Evolutionary conservation across 805 yeast genomes (phyloP).

Genomic region (Lipomyces japonicus): DNA sequence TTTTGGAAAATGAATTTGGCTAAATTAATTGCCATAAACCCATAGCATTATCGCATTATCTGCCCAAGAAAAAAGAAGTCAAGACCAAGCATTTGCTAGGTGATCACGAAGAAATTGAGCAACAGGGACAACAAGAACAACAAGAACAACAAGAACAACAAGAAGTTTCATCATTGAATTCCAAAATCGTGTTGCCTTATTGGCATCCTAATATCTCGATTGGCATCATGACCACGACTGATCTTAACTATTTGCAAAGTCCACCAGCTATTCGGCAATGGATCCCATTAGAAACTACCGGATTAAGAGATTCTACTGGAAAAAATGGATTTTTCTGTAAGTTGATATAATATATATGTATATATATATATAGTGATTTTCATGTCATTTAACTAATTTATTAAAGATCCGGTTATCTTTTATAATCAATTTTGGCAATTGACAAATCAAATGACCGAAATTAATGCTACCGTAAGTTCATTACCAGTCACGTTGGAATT

Average conservation of each 20-base stretch:
- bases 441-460: conserved; percentile 37
- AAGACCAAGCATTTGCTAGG: conserved; percentile 37
- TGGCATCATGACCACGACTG: conserved; percentile 31
- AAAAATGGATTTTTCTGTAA: conserved; percentile 36
- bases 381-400: background rate
- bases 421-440: conserved; percentile 44
- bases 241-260: conserved; percentile 27
- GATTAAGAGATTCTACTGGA: conserved; percentile 35
- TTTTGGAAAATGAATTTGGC: background rate
- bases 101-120: conserved; percentile 29
- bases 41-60: conserved; percentile 34
- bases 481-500: conserved; percentile 36
- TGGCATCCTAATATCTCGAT: conserved; percentile 42
- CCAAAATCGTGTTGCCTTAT: conserved; percentile 37
- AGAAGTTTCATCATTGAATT: conserved; percentile 1
- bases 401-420: conserved; percentile 37
- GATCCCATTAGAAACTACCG: conserved; percentile 33
- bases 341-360: background rate
- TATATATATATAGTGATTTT: background rate
- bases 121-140: conserved; percentile 28
- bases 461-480: conserved; percentile 32
- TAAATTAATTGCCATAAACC: conserved; percentile 26
- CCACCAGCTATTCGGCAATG: conserved; percentile 33
- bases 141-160: conserved; percentile 21
- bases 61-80: conserved; percentile 34